Percentiles rank a stretch among this genome's conserved stretches.
Evolutionary conservation across 208 protist species (phyloP).

Genomic region (Trypanosomatidae sp.): DNA sequence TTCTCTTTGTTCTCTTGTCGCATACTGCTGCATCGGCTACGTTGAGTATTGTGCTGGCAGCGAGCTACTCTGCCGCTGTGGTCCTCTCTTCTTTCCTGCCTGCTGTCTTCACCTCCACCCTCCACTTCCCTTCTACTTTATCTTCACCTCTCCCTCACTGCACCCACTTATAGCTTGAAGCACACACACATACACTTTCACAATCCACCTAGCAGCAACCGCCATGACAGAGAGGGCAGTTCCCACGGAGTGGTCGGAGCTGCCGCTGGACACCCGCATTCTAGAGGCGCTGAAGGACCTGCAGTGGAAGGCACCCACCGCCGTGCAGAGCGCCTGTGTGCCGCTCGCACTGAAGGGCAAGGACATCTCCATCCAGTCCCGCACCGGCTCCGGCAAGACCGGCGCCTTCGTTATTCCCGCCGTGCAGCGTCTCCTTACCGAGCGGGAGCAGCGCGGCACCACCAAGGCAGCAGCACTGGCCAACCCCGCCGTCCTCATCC

Average conservation of each 20-base stretch:
- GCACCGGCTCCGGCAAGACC: conserved; percentile 90
- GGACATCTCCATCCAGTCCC: conserved; percentile 87
- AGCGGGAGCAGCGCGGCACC: conserved; percentile 50
- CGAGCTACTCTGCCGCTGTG: too few species aligned
- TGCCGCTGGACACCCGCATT: conserved; percentile 77
- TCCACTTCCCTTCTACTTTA: too few species aligned
- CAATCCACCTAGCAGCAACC: neutral
- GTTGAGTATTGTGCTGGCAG: too few species aligned
- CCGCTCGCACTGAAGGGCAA: conserved; percentile 92
- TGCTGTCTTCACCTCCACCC: too few species aligned
- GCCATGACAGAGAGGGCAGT: conserved; percentile 27
- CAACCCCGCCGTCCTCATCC: conserved; percentile 90
- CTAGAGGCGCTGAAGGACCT: conserved; percentile 82
- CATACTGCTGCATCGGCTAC: too few species aligned
- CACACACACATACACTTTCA: too few species aligned
- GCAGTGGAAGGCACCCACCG: conserved; percentile 86
- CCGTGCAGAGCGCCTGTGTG: conserved; percentile 95
- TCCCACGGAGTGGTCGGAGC: conserved; percentile 67
- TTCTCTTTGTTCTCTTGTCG: too few species aligned
- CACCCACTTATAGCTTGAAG: too few species aligned
- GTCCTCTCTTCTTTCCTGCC: too few species aligned
- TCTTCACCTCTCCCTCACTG: conserved; percentile 9
- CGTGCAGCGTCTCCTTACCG: conserved; percentile 80
- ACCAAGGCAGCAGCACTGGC: conserved; percentile 15
- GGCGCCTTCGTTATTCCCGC: conserved; percentile 90